phyloP scores from a whole-genome alignment of 1,139 yeast genomes.

The Blastobotrys apis region DNA sequence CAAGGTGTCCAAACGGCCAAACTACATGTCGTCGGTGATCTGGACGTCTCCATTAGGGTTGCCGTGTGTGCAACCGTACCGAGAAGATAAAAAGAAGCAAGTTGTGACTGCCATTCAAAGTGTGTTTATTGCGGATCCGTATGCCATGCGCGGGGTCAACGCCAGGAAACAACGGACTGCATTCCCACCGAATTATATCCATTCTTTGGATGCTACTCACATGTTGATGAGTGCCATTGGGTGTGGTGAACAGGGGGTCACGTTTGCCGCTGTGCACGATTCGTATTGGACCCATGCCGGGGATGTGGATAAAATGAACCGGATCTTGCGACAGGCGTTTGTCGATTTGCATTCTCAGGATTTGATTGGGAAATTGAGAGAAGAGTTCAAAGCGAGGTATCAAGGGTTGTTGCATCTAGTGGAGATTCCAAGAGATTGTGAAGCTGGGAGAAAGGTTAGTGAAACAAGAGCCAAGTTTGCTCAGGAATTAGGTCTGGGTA shows the following conservation, averaged over 20 bases:
- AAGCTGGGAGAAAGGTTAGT: slow-evolving; percentile 50
- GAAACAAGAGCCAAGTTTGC: slow-evolving; percentile 40
- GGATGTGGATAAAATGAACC: slow-evolving; percentile 71
- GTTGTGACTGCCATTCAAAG: slow-evolving; percentile 79
- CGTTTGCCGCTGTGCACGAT: slow-evolving; percentile 97
- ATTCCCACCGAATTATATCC: slow-evolving; percentile 94
- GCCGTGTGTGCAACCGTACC: slow-evolving; percentile 88
- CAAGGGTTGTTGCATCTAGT: slow-evolving; percentile 59
- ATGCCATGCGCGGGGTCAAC: slow-evolving; percentile 75
- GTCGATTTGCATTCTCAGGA: slow-evolving; percentile 71
- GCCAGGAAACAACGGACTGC: slow-evolving; percentile 87
- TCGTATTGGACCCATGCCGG: slow-evolving; percentile 98
- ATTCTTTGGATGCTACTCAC: slow-evolving; percentile 94
- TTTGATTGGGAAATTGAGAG: slow-evolving; percentile 61
- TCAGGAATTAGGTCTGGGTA: slow-evolving; percentile 7
- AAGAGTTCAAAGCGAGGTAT: slow-evolving; percentile 80
- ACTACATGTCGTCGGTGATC: slow-evolving; percentile 78
- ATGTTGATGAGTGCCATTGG: slow-evolving; percentile 86
- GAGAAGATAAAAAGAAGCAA: slow-evolving; percentile 59
- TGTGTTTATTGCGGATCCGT: slow-evolving; percentile 78
- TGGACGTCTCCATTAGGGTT: slow-evolving; percentile 97
- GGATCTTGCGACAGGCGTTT: slow-evolving; percentile 71
- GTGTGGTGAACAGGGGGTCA: slow-evolving; percentile 61
- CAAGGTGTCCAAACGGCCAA: slow-evolving; percentile 18
- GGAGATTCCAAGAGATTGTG: slow-evolving; percentile 50